Evolutionary conservation across 352 stramenopile genomes (phyloP).

Genomic region (Phytophthora fragariae): DNA sequence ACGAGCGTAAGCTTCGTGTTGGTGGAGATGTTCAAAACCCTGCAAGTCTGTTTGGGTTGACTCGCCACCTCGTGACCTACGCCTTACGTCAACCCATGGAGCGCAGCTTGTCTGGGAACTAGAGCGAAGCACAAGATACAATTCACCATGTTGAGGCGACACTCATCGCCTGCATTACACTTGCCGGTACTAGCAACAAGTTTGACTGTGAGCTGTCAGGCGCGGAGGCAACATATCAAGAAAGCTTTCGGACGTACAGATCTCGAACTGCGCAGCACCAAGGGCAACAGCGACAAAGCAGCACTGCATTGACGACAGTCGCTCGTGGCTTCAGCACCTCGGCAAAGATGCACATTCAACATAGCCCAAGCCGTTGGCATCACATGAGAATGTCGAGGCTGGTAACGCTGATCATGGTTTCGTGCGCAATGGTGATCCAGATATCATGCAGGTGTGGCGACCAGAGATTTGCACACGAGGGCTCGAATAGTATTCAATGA

Average conservation of each 20-base stretch:
- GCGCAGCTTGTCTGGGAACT: not conserved
- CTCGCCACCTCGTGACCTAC: conserved; percentile 38
- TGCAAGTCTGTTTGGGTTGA: conserved; percentile 4
- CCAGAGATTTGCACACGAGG: not conserved
- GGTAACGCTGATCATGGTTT: not conserved
- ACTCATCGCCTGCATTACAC: conserved; percentile 31
- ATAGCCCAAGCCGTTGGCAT: too few relatives aligned
- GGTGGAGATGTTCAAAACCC: not conserved
- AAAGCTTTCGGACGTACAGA: too few relatives aligned
- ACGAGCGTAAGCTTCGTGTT: not conserved
- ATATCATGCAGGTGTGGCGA: not conserved
- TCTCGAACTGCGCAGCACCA: too few relatives aligned
- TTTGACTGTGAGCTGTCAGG: not conserved
- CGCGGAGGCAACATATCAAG: not conserved
- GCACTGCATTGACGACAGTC: too few relatives aligned
- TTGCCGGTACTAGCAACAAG: not conserved
- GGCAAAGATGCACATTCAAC: too few relatives aligned
- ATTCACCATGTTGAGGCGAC: conserved; percentile 9
- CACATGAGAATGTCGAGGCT: not conserved
- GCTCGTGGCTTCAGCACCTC: too few relatives aligned
- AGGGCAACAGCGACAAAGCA: too few relatives aligned
- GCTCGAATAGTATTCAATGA: not conserved
- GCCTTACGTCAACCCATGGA: conserved; percentile 18
- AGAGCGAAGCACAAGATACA: not conserved
- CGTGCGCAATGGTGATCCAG: not conserved